Evolutionary conservation across 2,329 filamentous ascomycete genomes (phyloP), one percentile per base, ranked within the genome.

Genomic region (Botryotinia narcissicola): DNA sequence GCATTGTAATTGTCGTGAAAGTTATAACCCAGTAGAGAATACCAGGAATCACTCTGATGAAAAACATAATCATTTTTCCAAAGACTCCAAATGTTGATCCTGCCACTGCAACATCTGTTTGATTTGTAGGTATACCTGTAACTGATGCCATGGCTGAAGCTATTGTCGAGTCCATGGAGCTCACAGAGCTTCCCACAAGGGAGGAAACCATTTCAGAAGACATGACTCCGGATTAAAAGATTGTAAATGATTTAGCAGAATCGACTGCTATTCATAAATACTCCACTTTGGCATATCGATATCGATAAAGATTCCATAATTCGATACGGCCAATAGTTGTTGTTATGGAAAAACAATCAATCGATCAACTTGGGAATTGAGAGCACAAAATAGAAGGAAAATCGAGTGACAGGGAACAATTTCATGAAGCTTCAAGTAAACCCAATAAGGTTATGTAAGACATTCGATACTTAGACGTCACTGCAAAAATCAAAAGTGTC

Each of bases 1-100:
- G 96, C 74, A 98, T 82, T 25, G 93, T 97, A 77, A 98, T 94
- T 40, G 95, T 97, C 29, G 91, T 88, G 80, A 97, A 92, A 75
- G 92, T 93, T 78, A 97, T 89, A 72, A 91, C 83, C 91, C 93
- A 97, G 84, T 96, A 97, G 60, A 91, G 80, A 46, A 90, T 82
- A 32, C 85, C 86, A 29, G 89, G 88, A 60, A 88, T 81, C 59
- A 89, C 79, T 71, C 89, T 88, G 73, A 91, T 82, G 59, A 87
- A 79, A 75, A 84, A 84, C 74, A 90, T 81, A n/a, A 89, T 83
- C 76, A 89, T 78, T 80, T 85, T 85, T 32, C 86, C 88, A 72
- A 90, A 81, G 70, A 88, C 80, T 35, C 88, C 87, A 63, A 91
- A 83, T 88, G 88, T 91, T 61, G 88, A 86, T 25, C 83, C 84